Percentiles rank a stretch among this genome's conserved stretches.
Conservation (phyloP, 495 filamentous ascomycete genomes). For the Penicillium pulvis region DNA sequence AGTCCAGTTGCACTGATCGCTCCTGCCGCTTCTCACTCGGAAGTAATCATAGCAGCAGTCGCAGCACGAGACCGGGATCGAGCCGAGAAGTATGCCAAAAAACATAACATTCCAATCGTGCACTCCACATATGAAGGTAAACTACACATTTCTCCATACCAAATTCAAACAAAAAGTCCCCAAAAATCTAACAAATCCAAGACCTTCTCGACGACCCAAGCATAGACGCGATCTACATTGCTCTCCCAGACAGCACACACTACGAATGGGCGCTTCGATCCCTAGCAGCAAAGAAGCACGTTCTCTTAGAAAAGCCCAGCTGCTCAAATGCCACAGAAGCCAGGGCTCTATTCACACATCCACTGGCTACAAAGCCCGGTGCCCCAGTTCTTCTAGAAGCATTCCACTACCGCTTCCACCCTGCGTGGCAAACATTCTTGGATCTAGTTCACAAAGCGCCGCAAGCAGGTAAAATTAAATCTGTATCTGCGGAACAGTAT, state of each 20-base stretch:
- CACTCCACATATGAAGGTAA: slow-evolving; percentile 49
- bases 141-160: too few relatives aligned
- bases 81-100: slow-evolving; percentile 58
- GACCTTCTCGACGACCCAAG: slow-evolving; percentile 41
- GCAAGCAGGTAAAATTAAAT: slow-evolving; percentile 6
- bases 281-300: slow-evolving; percentile 47
- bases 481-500: slow-evolving; percentile 15
- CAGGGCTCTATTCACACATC: slow-evolving; percentile 34
- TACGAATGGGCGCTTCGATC: slow-evolving; percentile 47
- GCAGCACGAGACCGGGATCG: slow-evolving; percentile 57
- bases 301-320: slow-evolving; percentile 52
- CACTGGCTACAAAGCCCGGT: slow-evolving; percentile 23
- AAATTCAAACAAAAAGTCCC: too few relatives aligned
- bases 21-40: slow-evolving; percentile 61
- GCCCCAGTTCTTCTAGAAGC: slow-evolving; percentile 60
- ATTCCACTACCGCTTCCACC: slow-evolving; percentile 59
- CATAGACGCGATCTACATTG: slow-evolving; percentile 52
- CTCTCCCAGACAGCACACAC: slow-evolving; percentile 51
- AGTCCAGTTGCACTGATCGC: slow-evolving; percentile 56
- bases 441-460: slow-evolving; percentile 38
- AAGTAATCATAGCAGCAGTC: slow-evolving; percentile 59
- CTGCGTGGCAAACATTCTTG: slow-evolving; percentile 53
- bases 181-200: slow-evolving; percentile 3
- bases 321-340: slow-evolving; percentile 45
- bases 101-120: slow-evolving; percentile 57